phyloP scores from a whole-genome alignment of 106 monocot genomes.

The Apostasia ramifera region DNA sequence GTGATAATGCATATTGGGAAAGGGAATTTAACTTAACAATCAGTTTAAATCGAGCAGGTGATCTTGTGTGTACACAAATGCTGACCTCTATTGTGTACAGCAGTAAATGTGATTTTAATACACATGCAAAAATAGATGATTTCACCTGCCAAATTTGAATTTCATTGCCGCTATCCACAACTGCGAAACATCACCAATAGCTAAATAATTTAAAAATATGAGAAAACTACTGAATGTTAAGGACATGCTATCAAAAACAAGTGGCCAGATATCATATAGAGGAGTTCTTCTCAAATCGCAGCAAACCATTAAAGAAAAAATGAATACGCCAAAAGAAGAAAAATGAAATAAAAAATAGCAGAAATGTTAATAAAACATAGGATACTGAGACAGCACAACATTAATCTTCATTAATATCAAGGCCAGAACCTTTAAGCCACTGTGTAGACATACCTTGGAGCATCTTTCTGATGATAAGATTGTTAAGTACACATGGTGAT shows the following conservation, averaged over 20 bases:
- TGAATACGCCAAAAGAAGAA: neutral
- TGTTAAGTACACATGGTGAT: slow-evolving; percentile 15
- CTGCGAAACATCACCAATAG: slow-evolving; percentile 10
- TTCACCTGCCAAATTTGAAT: slow-evolving; percentile 28
- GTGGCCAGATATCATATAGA: too few species aligned
- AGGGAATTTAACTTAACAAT: neutral
- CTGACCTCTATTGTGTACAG: neutral
- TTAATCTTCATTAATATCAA: slow-evolving; percentile 37
- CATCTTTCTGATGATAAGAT: slow-evolving; percentile 25
- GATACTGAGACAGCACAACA: slow-evolving; percentile 55
- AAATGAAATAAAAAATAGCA: neutral
- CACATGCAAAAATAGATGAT: slow-evolving; percentile 5
- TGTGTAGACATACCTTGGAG: slow-evolving; percentile 24
- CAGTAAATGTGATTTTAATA: neutral
- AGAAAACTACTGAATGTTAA: slow-evolving; percentile 48
- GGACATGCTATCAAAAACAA: slow-evolving; percentile 14
- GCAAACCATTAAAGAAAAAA: too few species aligned
- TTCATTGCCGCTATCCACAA: slow-evolving; percentile 17
- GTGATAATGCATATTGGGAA: neutral
- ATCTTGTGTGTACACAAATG: neutral
- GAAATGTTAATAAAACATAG: slow-evolving; percentile 19
- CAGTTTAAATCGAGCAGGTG: neutral
- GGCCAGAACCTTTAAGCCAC: slow-evolving; percentile 23
- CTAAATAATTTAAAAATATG: slow-evolving; percentile 11
- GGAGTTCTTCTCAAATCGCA: too few species aligned